Percentiles rank a stretch among this genome's conserved stretches.
Conservation (phyloP, 169 alveolate species). For the Amoebophrya sp. region DNA sequence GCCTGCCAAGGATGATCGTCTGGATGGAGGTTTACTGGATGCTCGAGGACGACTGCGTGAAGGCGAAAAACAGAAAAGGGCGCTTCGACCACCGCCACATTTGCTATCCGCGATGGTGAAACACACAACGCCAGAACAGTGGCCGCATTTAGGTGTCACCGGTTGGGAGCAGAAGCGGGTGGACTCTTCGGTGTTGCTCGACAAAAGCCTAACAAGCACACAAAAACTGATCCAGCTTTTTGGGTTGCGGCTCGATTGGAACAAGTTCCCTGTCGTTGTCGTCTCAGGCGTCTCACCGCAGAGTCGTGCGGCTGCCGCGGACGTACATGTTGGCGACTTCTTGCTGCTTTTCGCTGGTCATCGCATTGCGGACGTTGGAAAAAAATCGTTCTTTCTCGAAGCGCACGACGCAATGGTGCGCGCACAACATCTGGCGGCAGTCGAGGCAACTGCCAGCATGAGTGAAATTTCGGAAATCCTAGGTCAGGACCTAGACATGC, state of each 20-base stretch:
- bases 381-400: background rate
- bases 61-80: too few relatives aligned
- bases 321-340: background rate
- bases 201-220: background rate
- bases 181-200: background rate
- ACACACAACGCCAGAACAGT: background rate
- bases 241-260: background rate
- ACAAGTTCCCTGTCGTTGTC: background rate
- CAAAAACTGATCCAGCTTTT: background rate
- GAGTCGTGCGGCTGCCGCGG: background rate
- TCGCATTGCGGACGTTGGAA: background rate
- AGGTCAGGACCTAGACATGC: too few relatives aligned
- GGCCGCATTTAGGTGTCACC: background rate
- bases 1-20: too few relatives aligned
- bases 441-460: too few relatives aligned
- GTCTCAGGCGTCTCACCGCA: background rate
- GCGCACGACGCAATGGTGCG: too few relatives aligned
- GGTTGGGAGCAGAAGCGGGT: conserved; percentile 24
- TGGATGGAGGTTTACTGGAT: too few relatives aligned
- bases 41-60: too few relatives aligned
- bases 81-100: too few relatives aligned
- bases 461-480: too few relatives aligned
- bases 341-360: background rate
- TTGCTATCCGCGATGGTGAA: too few relatives aligned
- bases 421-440: too few relatives aligned